Conservation (phyloP, 2,329 filamentous ascomycete genomes). For the Coniochaeta sp. region DNA sequence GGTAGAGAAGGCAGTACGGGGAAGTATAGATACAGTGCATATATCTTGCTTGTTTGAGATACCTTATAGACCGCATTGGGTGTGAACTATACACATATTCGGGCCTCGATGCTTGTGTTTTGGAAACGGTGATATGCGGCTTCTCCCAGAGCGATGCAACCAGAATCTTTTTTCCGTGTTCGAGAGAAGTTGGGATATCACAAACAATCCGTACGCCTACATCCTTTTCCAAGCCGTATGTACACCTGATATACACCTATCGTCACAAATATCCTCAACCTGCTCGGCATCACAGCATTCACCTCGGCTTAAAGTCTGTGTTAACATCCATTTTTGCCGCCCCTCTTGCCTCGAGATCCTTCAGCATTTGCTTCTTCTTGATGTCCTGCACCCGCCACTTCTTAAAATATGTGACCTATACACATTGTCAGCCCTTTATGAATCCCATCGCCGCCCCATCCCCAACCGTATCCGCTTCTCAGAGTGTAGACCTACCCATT, state of each 20-base stretch:
- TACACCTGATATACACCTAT: neutral
- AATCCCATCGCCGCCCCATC: neutral
- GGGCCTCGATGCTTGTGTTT: neutral
- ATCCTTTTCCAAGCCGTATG: neutral
- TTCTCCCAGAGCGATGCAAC: neutral
- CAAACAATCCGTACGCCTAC: neutral
- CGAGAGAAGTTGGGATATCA: neutral
- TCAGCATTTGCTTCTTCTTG: slow-evolving; percentile 73
- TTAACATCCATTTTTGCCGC: slow-evolving; percentile 50
- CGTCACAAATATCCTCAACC: neutral
- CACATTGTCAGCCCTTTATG: neutral
- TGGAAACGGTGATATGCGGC: neutral
- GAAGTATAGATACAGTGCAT: neutral
- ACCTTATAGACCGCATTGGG: slow-evolving; percentile 4
- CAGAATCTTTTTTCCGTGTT: neutral
- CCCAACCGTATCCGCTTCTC: neutral
- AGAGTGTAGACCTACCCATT: slow-evolving; percentile 63
- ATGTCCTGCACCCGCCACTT: slow-evolving; percentile 89
- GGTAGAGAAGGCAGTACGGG: neutral
- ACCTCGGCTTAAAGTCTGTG: slow-evolving; percentile 13
- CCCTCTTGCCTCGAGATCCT: slow-evolving; percentile 66
- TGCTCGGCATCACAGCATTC: neutral
- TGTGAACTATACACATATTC: slow-evolving; percentile 2
- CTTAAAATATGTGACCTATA: slow-evolving; percentile 92
- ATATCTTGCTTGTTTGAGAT: slow-evolving; percentile 3